Base-by-base conservation (phyloP, 2,329 filamentous ascomycete species). In the Lasiodiplodia sp. region DNA sequence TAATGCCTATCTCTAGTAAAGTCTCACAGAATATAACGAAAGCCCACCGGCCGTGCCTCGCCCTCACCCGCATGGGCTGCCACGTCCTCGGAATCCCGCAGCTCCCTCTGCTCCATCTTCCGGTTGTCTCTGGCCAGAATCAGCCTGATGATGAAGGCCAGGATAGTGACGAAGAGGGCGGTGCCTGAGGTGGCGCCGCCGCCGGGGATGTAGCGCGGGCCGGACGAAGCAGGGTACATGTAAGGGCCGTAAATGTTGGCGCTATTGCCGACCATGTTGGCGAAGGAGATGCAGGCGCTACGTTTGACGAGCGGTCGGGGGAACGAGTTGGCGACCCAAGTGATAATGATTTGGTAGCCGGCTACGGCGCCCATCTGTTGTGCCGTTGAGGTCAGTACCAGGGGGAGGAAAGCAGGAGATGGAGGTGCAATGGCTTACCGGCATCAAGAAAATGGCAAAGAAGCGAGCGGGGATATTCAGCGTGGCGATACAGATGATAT, bases 401-500 rank as follows among this genome's bases (percentile, higher is more conserved):
- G 28, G 12, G 62, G 57, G 40, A 11, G 16, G 25, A 23, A 4
- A 11, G 31, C 18, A 11, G 44, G 53, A 18, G 11, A 2, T 12
- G 10, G 10, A 12, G 18, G 18, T 14, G 25, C 21, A 25, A 0
- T 34, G 31, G 31, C 86, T 85, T 79, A 87, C 83, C 0, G 86
- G 84, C 83, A 89, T 85, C 25, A 90, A 76, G 71, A 89, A 89
- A 82, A 89, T 88, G 71, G 86, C 88, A 69, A 89, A 88, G 78
- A 88, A 89, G 2, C 86, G 82, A 0, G 83, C 84, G 0, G 82
- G 86, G 0, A 83, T 79, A 2, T 81, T 82, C 0, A 83, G 83
- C 0, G 86, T 85, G 0, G 80, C 82, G 7, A 85, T 86, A 8
- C 83, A 86, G 25, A 89, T 86, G 4, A 86, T 81, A 67, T 88